Evolutionary conservation across 2,329 filamentous ascomycete species (phyloP).

Genomic region (Cyclaneusma minus): DNA sequence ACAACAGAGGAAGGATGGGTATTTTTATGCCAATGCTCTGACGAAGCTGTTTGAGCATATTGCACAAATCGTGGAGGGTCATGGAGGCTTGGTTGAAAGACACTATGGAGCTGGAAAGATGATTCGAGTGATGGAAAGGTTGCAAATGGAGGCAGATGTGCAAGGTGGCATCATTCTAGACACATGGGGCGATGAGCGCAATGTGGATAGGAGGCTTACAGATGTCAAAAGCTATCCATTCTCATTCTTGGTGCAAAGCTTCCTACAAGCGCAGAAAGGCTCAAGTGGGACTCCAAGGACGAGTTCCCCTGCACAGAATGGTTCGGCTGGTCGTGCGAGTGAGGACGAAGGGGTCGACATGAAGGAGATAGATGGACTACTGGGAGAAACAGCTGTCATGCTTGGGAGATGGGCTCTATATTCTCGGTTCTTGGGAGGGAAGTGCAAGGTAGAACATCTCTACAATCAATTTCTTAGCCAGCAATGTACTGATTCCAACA

Average conservation of each 20-base stretch:
- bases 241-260: slow-evolving; percentile 92
- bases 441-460: slow-evolving; percentile 52
- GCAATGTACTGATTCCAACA: slow-evolving; percentile 21
- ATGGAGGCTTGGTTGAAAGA: slow-evolving; percentile 78
- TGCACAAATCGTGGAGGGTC: slow-evolving; percentile 86
- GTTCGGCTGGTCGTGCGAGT: slow-evolving; percentile 36
- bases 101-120: slow-evolving; percentile 92
- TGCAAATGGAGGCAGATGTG: slow-evolving; percentile 90
- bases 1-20: slow-evolving; percentile 52
- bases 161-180: slow-evolving; percentile 93
- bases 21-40: slow-evolving; percentile 83
- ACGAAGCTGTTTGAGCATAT: slow-evolving; percentile 96
- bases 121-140: slow-evolving; percentile 79
- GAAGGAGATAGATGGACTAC: slow-evolving; percentile 80
- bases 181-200: slow-evolving; percentile 84
- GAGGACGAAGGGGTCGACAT: slow-evolving; percentile 93
- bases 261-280: slow-evolving; percentile 55
- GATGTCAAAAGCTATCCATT: slow-evolving; percentile 98
- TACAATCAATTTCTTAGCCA: slow-evolving; percentile 10
- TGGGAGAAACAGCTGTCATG: slow-evolving; percentile 86
- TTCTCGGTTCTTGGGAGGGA: slow-evolving; percentile 72
- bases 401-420: slow-evolving; percentile 88
- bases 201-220: slow-evolving; percentile 70
- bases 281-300: slow-evolving; percentile 47
- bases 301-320: slow-evolving; percentile 57